These are phyloP conservation scores for Fragaria ananassa DNA, from an alignment of 306 rosid genomes.

Conservation along the genomic window DNA sequence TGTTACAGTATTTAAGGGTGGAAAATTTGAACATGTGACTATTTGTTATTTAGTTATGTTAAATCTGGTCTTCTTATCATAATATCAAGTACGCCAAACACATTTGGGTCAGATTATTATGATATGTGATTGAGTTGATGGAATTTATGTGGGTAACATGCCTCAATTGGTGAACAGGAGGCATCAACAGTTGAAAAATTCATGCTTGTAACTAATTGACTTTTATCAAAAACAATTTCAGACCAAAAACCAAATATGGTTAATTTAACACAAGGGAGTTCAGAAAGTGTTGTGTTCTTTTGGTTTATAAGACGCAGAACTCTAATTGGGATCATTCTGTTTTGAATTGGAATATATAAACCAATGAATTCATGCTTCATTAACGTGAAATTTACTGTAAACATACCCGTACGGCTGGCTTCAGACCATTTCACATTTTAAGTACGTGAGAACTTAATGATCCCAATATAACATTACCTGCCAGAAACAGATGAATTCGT, in stretches of 20 bases:
- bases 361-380: too few species aligned
- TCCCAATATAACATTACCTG: too few species aligned
- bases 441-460: too few species aligned
- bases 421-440: too few species aligned
- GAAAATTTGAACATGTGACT: not conserved
- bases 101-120: too few species aligned
- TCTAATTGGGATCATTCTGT: not conserved
- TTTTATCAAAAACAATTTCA: not conserved
- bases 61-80: not conserved
- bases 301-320: not conserved
- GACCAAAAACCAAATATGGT: too few species aligned
- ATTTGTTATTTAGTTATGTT: not conserved
- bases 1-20: not conserved
- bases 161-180: not conserved
- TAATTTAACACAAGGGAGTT: not conserved
- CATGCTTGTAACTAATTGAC: not conserved
- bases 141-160: too few species aligned
- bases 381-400: too few species aligned
- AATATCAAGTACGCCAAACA: too few species aligned
- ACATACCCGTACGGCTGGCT: too few species aligned
- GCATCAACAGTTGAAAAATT: not conserved
- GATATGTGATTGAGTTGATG: too few species aligned
- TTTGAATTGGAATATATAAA: not conserved
- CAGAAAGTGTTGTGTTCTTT: not conserved
- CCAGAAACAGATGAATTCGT: too few species aligned